Evolutionary conservation across 176 grass and related monocot species (phyloP), one percentile per base, ranked within the genome.

Genomic region (Raddia distichophylla): DNA sequence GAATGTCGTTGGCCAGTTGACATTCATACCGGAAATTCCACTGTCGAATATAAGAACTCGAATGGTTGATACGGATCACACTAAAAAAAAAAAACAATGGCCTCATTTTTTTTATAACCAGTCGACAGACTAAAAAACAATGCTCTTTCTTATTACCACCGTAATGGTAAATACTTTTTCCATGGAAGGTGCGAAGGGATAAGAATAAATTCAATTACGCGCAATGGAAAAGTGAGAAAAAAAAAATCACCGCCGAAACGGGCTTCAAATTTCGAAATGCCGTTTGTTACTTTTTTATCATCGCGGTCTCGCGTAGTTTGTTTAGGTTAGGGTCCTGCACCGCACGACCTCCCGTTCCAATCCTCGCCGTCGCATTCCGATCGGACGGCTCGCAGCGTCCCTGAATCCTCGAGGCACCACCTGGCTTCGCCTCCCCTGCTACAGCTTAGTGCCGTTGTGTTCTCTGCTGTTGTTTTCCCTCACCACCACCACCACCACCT

Each of bases 401-500:
- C 63, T 2, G 4, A 70, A 62, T 3, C 18, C 46, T 40, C 52
- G 64, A 46, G 76, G 63, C 57, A 58, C 77, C 84, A 73, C 76
- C 77, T 77, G 83, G 80, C 51, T 58, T 68, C 10, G 61, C 74
- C 60, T 58, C 45, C 70, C 19, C 74, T 63, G 62, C 75, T 78
- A 45, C 73, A 63, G 59, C 78, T 85, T 74, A 27, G 56, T 58
- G 35, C 37, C 51, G 57, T 46, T 71, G 48, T 56, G 46, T 74
- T 40, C 37, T 40, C 37, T 5, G 2, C 3, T 40, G 37, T 40
- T 3, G 37, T 40, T 40, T 40, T 5, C 79, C 64, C 49, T 40
- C 75, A 84, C 75, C 89, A 60, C 48, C 87, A 75, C 19, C 57
- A 56, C 64, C 68, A 47, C 84, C 66, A 37, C 70, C 22, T 79